Evolutionary conservation across 495 filamentous ascomycete species (phyloP).

Genomic region (Parathielavia appendiculata): DNA sequence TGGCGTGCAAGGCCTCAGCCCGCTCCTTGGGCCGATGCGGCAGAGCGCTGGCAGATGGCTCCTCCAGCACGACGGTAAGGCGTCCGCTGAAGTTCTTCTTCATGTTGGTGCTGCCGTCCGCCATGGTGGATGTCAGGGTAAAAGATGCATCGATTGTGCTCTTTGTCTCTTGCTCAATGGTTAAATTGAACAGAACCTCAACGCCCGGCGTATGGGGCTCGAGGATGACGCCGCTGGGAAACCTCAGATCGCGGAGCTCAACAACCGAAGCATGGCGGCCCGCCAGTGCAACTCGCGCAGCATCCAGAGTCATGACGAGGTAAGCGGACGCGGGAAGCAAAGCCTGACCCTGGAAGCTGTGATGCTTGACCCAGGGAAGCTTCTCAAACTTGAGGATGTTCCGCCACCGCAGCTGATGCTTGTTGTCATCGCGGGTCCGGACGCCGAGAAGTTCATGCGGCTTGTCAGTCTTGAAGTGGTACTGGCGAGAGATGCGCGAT

Average conservation of each 20-base stretch:
- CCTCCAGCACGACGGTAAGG: constrained; percentile 33
- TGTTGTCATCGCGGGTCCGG: constrained; percentile 41
- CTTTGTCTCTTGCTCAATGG: constrained; percentile 11
- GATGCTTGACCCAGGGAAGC: constrained; percentile 37
- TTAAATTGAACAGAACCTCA: constrained; percentile 44
- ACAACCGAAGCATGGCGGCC: constrained; percentile 33
- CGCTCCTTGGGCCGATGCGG: constrained; percentile 21
- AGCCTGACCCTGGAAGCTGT: constrained; percentile 42
- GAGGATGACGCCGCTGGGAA: constrained; percentile 47
- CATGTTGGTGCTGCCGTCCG: constrained; percentile 34
- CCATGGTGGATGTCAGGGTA: constrained; percentile 33
- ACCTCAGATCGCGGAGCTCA: constrained; percentile 39
- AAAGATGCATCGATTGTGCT: constrained; percentile 35
- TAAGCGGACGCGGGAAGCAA: constrained; percentile 44
- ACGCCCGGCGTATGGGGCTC: constrained; percentile 42
- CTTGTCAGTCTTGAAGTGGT: constrained; percentile 35
- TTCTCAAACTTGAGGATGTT: constrained; percentile 44
- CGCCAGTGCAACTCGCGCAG: constrained; percentile 28
- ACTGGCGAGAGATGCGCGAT: constrained; percentile 44
- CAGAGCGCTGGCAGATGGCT: constrained; percentile 23
- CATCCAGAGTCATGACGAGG: constrained; percentile 42
- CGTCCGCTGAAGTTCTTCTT: constrained; percentile 35
- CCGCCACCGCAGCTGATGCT: constrained; percentile 40
- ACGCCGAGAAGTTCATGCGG: constrained; percentile 48
- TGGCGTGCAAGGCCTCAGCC: constrained; percentile 34